Base-by-base conservation (phyloP, 768 basidiomycete species). In the Multifurca ochricompacta region DNA sequence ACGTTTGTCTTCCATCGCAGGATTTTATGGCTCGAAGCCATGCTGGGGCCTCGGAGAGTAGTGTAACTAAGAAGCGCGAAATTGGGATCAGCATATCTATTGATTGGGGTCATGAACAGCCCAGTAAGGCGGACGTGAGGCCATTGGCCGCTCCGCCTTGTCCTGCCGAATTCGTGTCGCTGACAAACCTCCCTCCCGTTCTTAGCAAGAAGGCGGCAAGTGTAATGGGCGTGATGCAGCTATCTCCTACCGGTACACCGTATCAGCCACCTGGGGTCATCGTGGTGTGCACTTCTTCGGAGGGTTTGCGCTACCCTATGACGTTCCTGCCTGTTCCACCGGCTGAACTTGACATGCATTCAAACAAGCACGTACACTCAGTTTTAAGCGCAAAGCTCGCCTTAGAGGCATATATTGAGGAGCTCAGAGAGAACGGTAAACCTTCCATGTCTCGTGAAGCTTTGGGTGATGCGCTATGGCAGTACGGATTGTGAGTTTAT, bases 321-420 rank as follows among this genome's bases (percentile, higher is more conserved):
- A 79, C 76, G 6, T 84, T 83, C 65, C 70, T 87, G 42, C 77
- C 82, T 1, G 69, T 83, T 60, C 51, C 73, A 0, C 74, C 84
- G 21, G 63, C 66, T 3, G 85, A 85, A 63, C 70, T 88, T 31
- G 86, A 88, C 69, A 81, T 85, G 80, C 82, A 87, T 62, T 74
- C 80, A n/a, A 82, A 80, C 69, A 84, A 81, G 68, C 74, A 82
- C 63, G 68, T 87, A 45, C 82, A 88, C 63, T 74, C 74, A 6
- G 65, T 89, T 3, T 70, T 89, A 23, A 79, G 78, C 28, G 83
- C 80, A 63, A 78, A 79, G 62, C 71, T 72, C 32, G 82, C 85
- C 4, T 69, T 89, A 9, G 64, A 59, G 6, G 78, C 79, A 41
- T 81, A 70, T 63, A 63, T 83, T 13, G 48, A 65, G 18, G 72